phyloP scores from a whole-genome alignment of 306 rosid genomes.

The Casuarina glauca region DNA sequence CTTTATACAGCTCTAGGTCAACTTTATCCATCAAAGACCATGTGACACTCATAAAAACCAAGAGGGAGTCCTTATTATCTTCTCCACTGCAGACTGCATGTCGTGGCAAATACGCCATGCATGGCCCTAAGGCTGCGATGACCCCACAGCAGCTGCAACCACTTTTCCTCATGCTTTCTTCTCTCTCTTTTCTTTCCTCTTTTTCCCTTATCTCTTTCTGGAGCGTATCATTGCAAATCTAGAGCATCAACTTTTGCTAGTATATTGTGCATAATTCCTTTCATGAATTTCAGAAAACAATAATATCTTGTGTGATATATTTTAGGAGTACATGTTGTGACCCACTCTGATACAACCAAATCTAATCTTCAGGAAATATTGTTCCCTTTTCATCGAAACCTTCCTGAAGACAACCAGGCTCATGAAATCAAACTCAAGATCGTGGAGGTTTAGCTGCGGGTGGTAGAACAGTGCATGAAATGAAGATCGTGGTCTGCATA shows the following conservation, averaged over 20 bases:
- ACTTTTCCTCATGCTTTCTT: background rate
- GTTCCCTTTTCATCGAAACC: no score
- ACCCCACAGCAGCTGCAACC: background rate
- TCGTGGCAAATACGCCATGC: background rate
- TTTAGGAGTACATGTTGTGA: background rate
- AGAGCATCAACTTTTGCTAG: background rate
- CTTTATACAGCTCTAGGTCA: background rate
- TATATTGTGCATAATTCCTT: background rate
- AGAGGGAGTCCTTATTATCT: no score
- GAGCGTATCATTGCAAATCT: background rate
- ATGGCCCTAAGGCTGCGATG: background rate
- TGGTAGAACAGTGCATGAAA: background rate
- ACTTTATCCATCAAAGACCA: background rate
- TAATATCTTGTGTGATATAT: background rate
- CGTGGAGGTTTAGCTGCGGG: background rate
- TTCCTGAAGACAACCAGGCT: no score
- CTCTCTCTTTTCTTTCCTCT: background rate
- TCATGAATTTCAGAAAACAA: background rate
- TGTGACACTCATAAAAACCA: no score
- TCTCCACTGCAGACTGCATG: no score
- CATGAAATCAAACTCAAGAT: background rate
- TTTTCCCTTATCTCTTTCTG: background rate
- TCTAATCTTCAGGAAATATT: background rate
- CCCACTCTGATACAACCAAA: background rate
- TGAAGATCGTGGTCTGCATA: no score